These are phyloP conservation scores for Rutidosis leptorrhynchoides DNA, from an alignment of 129 eudicot genomes.

Conservation along the genomic window DNA sequence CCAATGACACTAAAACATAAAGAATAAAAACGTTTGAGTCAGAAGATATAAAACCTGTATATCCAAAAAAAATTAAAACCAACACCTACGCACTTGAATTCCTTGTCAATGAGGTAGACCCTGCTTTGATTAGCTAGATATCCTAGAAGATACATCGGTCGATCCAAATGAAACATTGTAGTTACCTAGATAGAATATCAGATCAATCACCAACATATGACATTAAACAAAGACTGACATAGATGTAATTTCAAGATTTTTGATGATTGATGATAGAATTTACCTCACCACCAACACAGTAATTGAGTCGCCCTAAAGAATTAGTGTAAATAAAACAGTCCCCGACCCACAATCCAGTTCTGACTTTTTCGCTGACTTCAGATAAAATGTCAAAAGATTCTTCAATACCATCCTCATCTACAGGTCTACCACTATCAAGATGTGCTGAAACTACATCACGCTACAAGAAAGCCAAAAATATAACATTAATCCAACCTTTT, in stretches of 20 bases:
- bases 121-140: conserved; percentile 93
- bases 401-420: conserved; percentile 83
- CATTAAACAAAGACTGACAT: not conserved
- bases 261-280: conserved; percentile 12
- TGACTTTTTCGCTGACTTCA: conserved; percentile 82
- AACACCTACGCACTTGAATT: conserved; percentile 71
- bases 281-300: conserved; percentile 99
- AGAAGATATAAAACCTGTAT: not conserved
- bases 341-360: conserved; percentile 97
- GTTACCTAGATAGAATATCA: conserved; percentile 58
- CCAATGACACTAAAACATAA: conserved; percentile 71
- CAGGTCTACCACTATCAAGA: conserved; percentile 83
- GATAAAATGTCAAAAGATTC: conserved; percentile 80
- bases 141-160: conserved; percentile 95
- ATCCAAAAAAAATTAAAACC: conserved; percentile 16
- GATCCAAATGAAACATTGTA: conserved; percentile 94
- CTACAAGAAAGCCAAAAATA: conserved; percentile 44
- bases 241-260: conserved; percentile 11
- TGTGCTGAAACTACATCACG: conserved; percentile 80
- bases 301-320: conserved; percentile 90
- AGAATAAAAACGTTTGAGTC: conserved; percentile 1
- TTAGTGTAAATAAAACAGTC: conserved; percentile 92
- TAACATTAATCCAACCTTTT: conserved; percentile 5
- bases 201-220: not conserved
- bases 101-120: conserved; percentile 89